Base-by-base conservation (phyloP, 805 yeast species). In the Diddensiella transvaalensis region DNA sequence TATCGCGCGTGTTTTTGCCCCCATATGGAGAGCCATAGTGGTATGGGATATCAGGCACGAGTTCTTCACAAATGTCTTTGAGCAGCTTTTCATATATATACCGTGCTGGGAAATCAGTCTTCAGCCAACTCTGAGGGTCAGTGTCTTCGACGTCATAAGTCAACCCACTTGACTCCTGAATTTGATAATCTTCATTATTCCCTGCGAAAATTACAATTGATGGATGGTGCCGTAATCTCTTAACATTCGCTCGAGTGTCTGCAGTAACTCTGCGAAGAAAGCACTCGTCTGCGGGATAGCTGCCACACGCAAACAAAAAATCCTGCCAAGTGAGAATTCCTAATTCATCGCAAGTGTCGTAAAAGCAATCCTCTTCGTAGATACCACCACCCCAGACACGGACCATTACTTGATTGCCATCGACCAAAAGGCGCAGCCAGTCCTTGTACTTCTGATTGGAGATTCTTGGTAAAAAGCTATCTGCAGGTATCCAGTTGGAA, bases 251-350 rank as follows among this genome's bases (percentile, higher is more conserved):
- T 73, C 53, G 51, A 72, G 64, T 67, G 51, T 76, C 80, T 5
- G 52, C 44, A 13, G 51, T 33, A 2, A 76, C 74, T 32, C 52
- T 58, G 2, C 54, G 56, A 10, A 66, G 54, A 51, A 73, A 74
- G 3, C 56, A 60, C 2, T 54, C 56, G 50, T 70, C 63, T 2
- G 66, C 73, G 2, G 80, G 80, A 49, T 76, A 76, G 35, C 69
- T 72, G 1, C 78, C 80, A 62, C 80, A 76, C 1, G 76, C 79
- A 64, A 76, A 76, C 77, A 74, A 69, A 55, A 76, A 73, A 54
- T 76, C 80, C 44, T 76, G 79, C 78, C 79, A 76, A 3, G 76
- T 71, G 50, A 76, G 32, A 10, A 76, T 48, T 1, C 77, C 77
- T 6, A 63, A 50, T 17, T 63, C 44, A 50, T 73, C 77, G 58